These are phyloP conservation scores for Pelargonium myrrhifolium DNA, from an alignment of 441 rosid genomes.

Conservation along the genomic window DNA sequence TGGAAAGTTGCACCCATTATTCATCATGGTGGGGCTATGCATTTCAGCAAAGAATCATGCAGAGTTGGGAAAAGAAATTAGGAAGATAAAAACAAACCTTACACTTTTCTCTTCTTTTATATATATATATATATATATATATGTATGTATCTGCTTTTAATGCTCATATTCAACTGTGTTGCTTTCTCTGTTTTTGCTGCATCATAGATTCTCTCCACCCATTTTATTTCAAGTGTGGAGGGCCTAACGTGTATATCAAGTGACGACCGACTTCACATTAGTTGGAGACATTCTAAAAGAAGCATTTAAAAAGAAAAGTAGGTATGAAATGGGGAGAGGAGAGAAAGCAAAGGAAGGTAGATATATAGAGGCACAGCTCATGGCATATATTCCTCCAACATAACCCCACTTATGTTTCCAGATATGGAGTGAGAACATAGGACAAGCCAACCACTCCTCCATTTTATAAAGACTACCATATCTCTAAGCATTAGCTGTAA, in stretches of 20 bases:
- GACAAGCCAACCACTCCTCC: slow-evolving; percentile 44
- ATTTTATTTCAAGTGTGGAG: no score
- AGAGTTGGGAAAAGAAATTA: slow-evolving; percentile 28
- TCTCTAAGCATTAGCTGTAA: slow-evolving; percentile 23
- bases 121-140: no score
- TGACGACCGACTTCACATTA: no score
- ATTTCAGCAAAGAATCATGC: slow-evolving; percentile 45
- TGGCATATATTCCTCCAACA: slow-evolving; percentile 84
- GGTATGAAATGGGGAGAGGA: slow-evolving; percentile 27
- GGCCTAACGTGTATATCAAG: no score
- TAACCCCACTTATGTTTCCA: slow-evolving; percentile 81
- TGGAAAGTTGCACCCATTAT: slow-evolving; percentile 39
- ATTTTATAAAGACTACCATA: slow-evolving; percentile 37
- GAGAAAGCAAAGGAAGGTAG: slow-evolving; percentile 14
- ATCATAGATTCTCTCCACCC: slow-evolving; percentile 53
- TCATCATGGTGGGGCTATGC: slow-evolving; percentile 55
- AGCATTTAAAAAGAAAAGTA: slow-evolving; percentile 20
- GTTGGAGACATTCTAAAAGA: no score
- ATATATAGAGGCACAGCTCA: slow-evolving; percentile 46
- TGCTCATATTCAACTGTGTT: slow-evolving; percentile 26
- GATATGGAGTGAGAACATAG: slow-evolving; percentile 72
- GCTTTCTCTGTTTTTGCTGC: slow-evolving; percentile 51
- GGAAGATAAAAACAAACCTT: slow-evolving; percentile 50
- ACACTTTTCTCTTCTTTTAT: no score
- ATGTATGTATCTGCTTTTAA: slow-evolving; percentile 47